Conservation (phyloP, 495 filamentous ascomycete genomes). For the Podospora sp. region DNA sequence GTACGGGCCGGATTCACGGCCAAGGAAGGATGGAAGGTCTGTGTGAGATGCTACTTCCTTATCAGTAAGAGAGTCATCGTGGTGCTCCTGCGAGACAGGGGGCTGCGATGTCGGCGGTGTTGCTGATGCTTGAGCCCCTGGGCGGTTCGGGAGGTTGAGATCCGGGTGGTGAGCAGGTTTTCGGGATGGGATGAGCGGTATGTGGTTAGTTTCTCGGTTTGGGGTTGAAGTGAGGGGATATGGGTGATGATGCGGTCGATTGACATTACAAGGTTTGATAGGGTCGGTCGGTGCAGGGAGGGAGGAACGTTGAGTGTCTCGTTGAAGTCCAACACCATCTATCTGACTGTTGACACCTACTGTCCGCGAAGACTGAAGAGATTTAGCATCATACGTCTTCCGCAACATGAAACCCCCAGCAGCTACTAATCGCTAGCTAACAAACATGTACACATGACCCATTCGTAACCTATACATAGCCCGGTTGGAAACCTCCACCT, state of each 20-base stretch:
- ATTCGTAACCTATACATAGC: not conserved
- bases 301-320: not conserved
- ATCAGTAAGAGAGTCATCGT: not conserved
- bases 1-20: not conserved
- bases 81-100: not conserved
- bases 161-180: not conserved
- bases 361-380: too few relatives aligned
- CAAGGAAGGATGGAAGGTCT: not conserved
- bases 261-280: not conserved
- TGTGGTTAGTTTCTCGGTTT: not conserved
- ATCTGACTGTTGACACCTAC: too few relatives aligned
- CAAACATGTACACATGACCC: not conserved
- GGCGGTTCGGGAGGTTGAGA: not conserved
- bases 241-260: not conserved
- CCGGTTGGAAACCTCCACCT: not conserved
- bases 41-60: not conserved
- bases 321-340: too few relatives aligned
- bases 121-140: not conserved
- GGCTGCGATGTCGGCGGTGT: not conserved
- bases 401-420: too few relatives aligned
- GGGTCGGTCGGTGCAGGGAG: not conserved
- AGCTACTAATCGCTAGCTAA: too few relatives aligned
- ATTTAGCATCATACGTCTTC: too few relatives aligned
- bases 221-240: not conserved
- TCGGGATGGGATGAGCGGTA: not conserved